Conservation (phyloP, 2,329 filamentous ascomycete species). For the Verticillium tricorpus region DNA sequence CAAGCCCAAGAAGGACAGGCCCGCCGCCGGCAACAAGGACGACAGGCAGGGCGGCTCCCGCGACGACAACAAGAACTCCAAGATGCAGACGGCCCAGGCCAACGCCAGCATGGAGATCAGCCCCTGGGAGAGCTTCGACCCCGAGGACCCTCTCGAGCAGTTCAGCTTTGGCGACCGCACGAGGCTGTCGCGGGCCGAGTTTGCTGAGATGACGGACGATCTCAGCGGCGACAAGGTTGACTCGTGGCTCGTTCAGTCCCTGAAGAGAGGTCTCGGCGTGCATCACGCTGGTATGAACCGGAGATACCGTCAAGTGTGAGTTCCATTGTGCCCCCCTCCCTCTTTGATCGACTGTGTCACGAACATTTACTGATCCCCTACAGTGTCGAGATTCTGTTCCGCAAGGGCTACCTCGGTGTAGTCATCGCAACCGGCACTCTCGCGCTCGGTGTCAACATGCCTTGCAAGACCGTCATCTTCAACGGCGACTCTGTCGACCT, state of each 20-base stretch:
- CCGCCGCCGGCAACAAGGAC: background rate
- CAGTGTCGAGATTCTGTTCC: conserved; percentile 67
- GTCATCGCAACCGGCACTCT: conserved; percentile 74
- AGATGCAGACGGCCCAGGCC: conserved; percentile 53
- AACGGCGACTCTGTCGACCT: conserved; percentile 68
- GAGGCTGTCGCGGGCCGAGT: conserved; percentile 52
- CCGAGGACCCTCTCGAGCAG: conserved; percentile 54
- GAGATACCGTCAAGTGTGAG: conserved; percentile 63
- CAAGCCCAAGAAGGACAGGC: conserved; percentile 20
- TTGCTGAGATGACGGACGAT: conserved; percentile 48
- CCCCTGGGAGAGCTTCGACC: conserved; percentile 62
- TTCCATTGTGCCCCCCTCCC: conserved; percentile 7
- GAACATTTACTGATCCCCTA: background rate
- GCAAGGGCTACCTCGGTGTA: conserved; percentile 65
- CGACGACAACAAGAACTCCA: conserved; percentile 31
- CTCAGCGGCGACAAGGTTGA: conserved; percentile 46
- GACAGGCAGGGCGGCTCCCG: conserved; percentile 22
- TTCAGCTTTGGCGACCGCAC: conserved; percentile 65
- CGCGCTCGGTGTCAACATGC: conserved; percentile 77
- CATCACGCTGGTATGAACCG: conserved; percentile 80
- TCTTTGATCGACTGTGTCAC: background rate
- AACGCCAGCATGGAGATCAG: conserved; percentile 50
- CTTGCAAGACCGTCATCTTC: conserved; percentile 78
- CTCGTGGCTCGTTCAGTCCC: conserved; percentile 51
- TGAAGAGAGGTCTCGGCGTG: conserved; percentile 66